Percentiles rank a stretch among this genome's conserved stretches.
Conservation (phyloP, 2,329 filamentous ascomycete species). For the Ambrosiella beaveri region DNA sequence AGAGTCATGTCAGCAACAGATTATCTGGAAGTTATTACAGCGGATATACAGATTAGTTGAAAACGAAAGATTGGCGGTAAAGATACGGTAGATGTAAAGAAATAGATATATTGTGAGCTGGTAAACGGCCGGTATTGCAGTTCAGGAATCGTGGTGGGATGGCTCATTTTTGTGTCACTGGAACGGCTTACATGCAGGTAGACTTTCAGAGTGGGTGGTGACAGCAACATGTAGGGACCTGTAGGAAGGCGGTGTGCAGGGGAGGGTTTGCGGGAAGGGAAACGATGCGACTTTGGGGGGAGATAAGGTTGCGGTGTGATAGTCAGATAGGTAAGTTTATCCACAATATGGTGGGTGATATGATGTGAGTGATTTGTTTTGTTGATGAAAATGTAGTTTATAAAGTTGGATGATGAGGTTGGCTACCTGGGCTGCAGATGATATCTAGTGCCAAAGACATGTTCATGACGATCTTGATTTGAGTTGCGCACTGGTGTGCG, state of each 20-base stretch:
- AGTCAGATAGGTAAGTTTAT: no score
- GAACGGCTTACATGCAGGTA: neutral
- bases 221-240: neutral
- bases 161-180: neutral
- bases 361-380: neutral
- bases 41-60: no score
- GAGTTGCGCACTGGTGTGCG: no score
- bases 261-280: no score
- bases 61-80: no score
- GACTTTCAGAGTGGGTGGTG: neutral
- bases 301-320: neutral
- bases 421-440: neutral
- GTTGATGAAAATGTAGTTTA: neutral
- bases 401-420: no score
- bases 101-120: no score
- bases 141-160: neutral
- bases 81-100: no score
- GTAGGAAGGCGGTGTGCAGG: neutral
- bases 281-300: neutral
- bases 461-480: neutral
- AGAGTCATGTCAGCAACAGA: no score
- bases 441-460: neutral
- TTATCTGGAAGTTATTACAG: no score
- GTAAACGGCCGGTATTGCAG: neutral
- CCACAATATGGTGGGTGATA: neutral